Conservation (phyloP, 306 rosid species). For the Cajanus cajan region DNA sequence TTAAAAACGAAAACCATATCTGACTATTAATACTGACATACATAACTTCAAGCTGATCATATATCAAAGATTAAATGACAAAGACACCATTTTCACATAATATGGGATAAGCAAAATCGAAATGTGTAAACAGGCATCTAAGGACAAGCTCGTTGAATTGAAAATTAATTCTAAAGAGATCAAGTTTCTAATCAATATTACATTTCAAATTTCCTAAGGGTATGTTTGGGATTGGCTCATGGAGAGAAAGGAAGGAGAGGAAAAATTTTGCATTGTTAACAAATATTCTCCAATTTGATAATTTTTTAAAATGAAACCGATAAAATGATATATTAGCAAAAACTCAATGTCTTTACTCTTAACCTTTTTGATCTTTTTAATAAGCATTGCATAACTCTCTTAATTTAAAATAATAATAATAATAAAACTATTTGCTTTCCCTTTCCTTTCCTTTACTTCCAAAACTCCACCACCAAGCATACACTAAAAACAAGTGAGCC, state of each 20-base stretch:
- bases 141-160: background rate
- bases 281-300: background rate
- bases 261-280: background rate
- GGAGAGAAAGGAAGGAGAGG: background rate
- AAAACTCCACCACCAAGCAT: background rate
- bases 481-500: background rate
- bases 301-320: background rate
- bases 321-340: background rate
- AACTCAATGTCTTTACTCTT: background rate
- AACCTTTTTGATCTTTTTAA: background rate
- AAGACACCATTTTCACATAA: background rate
- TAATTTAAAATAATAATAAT: background rate
- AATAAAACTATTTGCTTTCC: background rate
- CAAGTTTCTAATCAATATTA: background rate
- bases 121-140: background rate
- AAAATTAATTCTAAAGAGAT: constrained; percentile 2
- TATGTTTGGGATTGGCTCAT: background rate
- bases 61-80: background rate
- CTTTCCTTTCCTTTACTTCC: background rate
- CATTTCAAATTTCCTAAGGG: constrained; percentile 5
- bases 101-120: constrained; percentile 18
- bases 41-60: background rate
- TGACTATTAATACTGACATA: background rate
- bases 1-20: background rate
- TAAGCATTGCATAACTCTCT: background rate